phyloP scores from a whole-genome alignment of 2,329 filamentous ascomycete genomes.

The Aspergillus transmontanensis region DNA sequence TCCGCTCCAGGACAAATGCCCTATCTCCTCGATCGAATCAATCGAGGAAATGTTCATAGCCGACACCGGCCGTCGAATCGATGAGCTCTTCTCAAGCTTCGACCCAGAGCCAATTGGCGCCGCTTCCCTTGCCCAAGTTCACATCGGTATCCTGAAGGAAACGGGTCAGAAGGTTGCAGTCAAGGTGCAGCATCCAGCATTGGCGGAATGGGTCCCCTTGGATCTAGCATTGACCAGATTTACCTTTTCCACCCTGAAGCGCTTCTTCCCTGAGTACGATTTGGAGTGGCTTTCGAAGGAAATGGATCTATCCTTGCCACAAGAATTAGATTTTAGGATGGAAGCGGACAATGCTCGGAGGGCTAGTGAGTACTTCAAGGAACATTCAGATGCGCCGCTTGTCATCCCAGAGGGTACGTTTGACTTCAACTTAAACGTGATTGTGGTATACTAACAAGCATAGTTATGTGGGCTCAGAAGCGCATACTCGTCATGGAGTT shows the following conservation, averaged over 20 bases:
- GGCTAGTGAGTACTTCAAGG: conserved; percentile 77
- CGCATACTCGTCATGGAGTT: conserved; percentile 95
- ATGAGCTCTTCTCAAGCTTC: conserved; percentile 86
- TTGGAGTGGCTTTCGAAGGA: conserved; percentile 93
- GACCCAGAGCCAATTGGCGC: conserved; percentile 80
- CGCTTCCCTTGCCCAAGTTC: conserved; percentile 91
- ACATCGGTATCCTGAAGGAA: conserved; percentile 79
- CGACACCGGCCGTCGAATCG: conserved; percentile 78
- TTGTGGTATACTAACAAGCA: conserved; percentile 17
- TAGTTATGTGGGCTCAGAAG: conserved; percentile 82
- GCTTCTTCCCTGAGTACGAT: conserved; percentile 96
- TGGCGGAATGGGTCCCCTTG: conserved; percentile 87
- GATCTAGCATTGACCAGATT: conserved; percentile 85
- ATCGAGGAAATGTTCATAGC: conserved; percentile 82
- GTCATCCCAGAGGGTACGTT: conserved; percentile 71
- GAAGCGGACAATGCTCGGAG: conserved; percentile 83
- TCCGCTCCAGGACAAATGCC: conserved; percentile 92
- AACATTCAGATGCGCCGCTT: conserved; percentile 73
- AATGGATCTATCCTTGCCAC: conserved; percentile 86
- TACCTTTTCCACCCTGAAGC: conserved; percentile 85
- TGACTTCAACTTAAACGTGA: not conserved
- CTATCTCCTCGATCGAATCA: conserved; percentile 84
- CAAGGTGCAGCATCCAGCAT: conserved; percentile 89
- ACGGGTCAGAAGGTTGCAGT: conserved; percentile 87
- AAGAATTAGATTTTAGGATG: conserved; percentile 85